phyloP scores from a whole-genome alignment of 805 yeast genomes.

The Naumovozyma castellii region DNA sequence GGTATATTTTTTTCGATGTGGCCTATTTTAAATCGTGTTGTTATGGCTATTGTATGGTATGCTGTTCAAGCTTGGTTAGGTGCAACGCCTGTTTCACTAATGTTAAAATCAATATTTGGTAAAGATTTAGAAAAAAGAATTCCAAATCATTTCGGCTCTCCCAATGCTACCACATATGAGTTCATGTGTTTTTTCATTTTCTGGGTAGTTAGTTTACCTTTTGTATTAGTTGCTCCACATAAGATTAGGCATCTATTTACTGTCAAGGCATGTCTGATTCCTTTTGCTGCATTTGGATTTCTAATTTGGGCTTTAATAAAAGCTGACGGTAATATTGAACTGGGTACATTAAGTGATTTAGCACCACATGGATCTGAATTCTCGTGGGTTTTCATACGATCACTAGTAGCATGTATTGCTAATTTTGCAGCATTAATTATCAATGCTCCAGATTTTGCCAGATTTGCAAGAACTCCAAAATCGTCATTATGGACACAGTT shows the following conservation, averaged over 20 bases:
- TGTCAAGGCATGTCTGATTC: constrained; percentile 62
- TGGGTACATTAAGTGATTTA: constrained; percentile 7
- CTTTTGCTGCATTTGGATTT: constrained; percentile 71
- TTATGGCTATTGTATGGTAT: constrained; percentile 78
- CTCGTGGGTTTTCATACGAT: constrained; percentile 39
- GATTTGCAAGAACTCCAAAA: constrained; percentile 51
- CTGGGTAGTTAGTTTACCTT: constrained; percentile 69
- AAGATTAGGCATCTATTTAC: constrained; percentile 72
- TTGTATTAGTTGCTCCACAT: constrained; percentile 71
- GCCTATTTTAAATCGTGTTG: constrained; percentile 79
- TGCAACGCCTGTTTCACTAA: constrained; percentile 66
- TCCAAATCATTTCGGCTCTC: constrained; percentile 46
- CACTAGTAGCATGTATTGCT: constrained; percentile 66
- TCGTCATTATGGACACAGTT: constrained; percentile 43
- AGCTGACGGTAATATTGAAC: constrained; percentile 45
- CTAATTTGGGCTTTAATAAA: constrained; percentile 72
- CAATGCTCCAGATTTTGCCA: constrained; percentile 76
- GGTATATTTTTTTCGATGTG: constrained; percentile 77
- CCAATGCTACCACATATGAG: constrained; percentile 56
- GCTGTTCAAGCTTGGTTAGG: constrained; percentile 77
- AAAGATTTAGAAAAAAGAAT: constrained; percentile 48
- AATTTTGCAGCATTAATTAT: constrained; percentile 73
- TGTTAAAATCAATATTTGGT: constrained; percentile 67
- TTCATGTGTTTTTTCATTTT: constrained; percentile 67
- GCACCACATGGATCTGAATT: constrained; percentile 5